Base-by-base conservation (phyloP, 2,329 filamentous ascomycete genomes). In the Madurella mycetomatis region DNA sequence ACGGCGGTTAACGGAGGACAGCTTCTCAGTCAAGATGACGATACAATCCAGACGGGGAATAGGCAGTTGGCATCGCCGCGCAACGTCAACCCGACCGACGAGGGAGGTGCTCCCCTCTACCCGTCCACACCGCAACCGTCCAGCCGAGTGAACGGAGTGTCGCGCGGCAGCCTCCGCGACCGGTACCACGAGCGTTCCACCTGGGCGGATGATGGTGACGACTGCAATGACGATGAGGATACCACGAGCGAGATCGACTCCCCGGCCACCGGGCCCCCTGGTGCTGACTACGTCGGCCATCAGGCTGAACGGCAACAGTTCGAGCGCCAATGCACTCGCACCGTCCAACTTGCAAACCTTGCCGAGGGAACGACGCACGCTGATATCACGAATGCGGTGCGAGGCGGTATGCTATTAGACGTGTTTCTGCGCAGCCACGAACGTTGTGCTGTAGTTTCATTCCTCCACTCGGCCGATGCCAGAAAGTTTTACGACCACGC, bases 401-500 rank as follows among this genome's bases (percentile, higher is more conserved):
- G 85, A 54, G 89, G 90, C 19, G 90, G 89, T 1, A 76, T 81
- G 59, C 63, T 95, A 11, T 69, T 92, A 11, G 86, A 90, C 59
- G 73, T 92, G 41, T 86, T 80, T 61, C 62, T 91, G 46, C 81
- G 83, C 32, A 65, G 62, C 9, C 70, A 79, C 41, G 84, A 90
- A 49, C 79, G 79, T 32, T 74, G 73, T 43, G 87, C 83, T 4
- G 80, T 77, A 41, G 76, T 94, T 1, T 88, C 89, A 0, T 94
- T 94, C 65, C 73, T 89, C 7, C 76, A 84, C 48, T 80, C 80
- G 34, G 73, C 76, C 17, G 79, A 83, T 54, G 86, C 86, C n/a
- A 70, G 73, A 30, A 77, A 80, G 0, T 94, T 90, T 66, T 76
- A 85, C 47, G 75, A 81, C 0, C 77, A 89, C 68, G 77, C 79